phyloP scores from a whole-genome alignment of 2,329 filamentous ascomycete genomes.

The Penicillium hordei region DNA sequence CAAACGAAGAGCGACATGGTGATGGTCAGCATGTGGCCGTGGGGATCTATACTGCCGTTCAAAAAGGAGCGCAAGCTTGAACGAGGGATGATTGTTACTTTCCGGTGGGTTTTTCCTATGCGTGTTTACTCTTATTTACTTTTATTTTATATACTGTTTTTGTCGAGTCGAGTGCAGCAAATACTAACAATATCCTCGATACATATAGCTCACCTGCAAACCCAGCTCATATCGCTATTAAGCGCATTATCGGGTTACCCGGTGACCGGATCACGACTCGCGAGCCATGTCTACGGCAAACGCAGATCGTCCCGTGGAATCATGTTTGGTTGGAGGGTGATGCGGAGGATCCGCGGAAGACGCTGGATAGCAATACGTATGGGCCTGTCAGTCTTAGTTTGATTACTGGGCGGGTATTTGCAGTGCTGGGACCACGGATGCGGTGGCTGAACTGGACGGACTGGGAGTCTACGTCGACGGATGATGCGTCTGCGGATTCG shows the following conservation, averaged over 20 bases:
- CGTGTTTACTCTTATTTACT: not conserved
- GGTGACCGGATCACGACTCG: conserved; percentile 73
- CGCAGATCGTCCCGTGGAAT: conserved; percentile 68
- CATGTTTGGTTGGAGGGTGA: conserved; percentile 98
- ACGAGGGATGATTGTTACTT: conserved; percentile 73
- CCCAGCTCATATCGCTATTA: conserved; percentile 70
- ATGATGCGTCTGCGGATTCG: conserved; percentile 25
- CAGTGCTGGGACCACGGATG: conserved; percentile 65
- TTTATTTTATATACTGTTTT: not conserved
- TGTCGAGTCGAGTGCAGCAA: not conserved
- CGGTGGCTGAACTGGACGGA: conserved; percentile 39
- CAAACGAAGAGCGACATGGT: conserved; percentile 44
- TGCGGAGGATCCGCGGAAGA: conserved; percentile 63
- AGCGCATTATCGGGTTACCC: conserved; percentile 77
- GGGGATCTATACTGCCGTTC: conserved; percentile 54
- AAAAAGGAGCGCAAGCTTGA: conserved; percentile 55
- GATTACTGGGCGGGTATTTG: conserved; percentile 71
- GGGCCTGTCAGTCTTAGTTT: conserved; percentile 77
- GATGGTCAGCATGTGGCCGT: conserved; percentile 43
- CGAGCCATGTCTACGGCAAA: conserved; percentile 56
- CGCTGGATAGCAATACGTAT: conserved; percentile 83
- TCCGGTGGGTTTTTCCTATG: conserved; percentile 40
- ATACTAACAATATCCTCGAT: not conserved
- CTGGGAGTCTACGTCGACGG: conserved; percentile 27
- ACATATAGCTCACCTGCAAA: conserved; percentile 64